These are phyloP conservation scores for Aspergillus bombycis DNA, from an alignment of 2,329 filamentous ascomycete species.

Conservation along the genomic window DNA sequence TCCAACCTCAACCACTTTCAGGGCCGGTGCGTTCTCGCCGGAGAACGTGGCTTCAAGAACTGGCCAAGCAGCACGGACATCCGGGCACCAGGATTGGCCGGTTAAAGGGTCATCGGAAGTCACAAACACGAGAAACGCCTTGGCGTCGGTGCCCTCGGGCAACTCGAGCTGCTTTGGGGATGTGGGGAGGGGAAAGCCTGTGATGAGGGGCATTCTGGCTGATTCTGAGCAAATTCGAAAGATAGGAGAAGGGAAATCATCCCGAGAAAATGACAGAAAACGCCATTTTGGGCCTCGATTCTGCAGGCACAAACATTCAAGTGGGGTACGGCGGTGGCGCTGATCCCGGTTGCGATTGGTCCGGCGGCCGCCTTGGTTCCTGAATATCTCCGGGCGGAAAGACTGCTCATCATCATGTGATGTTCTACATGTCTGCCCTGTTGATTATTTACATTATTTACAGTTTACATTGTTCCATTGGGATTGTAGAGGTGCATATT, in stretches of 20 bases:
- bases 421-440: no score
- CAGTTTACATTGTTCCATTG: no score
- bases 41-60: conserved; percentile 36
- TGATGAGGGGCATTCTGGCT: conserved; percentile 34
- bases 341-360: no score
- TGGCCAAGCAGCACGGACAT: conserved; percentile 43
- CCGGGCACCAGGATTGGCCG: conserved; percentile 45
- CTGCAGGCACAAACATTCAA: no score
- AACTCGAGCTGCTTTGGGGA: conserved; percentile 32
- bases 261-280: not conserved
- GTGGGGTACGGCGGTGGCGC: no score
- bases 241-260: not conserved
- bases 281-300: not conserved
- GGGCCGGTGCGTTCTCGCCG: conserved; percentile 22
- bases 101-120: conserved; percentile 41
- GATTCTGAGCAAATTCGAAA: not conserved
- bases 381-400: no score
- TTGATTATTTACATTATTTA: no score
- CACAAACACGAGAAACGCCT: conserved; percentile 42
- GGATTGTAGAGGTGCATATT: no score
- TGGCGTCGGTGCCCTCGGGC: conserved; percentile 20
- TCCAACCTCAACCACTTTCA: conserved; percentile 41
- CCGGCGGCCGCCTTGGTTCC: no score
- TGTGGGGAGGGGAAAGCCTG: conserved; percentile 24
- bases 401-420: no score